Base-by-base conservation (phyloP, 345 rosid species). In the Arabidopsis suecica region DNA sequence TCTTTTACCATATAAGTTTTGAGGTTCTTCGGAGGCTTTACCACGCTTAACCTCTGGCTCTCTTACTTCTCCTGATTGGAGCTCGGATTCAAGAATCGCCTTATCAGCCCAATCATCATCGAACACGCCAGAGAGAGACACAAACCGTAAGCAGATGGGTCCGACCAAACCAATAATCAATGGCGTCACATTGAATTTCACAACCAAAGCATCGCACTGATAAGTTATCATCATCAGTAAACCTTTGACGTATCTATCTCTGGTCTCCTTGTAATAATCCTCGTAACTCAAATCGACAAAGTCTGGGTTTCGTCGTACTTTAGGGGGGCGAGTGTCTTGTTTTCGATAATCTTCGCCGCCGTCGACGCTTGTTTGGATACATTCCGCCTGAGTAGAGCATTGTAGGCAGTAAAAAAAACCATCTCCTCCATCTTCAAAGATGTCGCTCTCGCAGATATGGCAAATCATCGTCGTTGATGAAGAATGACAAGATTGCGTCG, bases 191-290 rank as follows among this genome's bases (percentile, higher is more conserved):
- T 75, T 78, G 20, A 89, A 84, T 69, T 83, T 81, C 53, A 83
- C 83, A 13, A 86, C 93, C 63, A 93, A 73, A 16, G 92, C 87
- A 76, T 86, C 93, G 40, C 93, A 91, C 66, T 93, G 96, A 64
- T 80, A 72, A 72, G 83, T 87, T 82, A 93, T 69, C 88, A 89
- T 87, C 82, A 83, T 69, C 75, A 87, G 88, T 81, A 93, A 20
- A 42, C 96, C 97, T 82, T 86, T 73, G 48, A 86, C 86, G 70
- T 93, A 90, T 81, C 89, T 81, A 51, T 83, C 82, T 83, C 91
- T 90, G 25, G 83, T 84, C 83, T 90, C 96, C 22, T 74, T 63
- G 76, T 84, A 88, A 73, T 82, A 93, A 51, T 84, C 88, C 85
- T 86, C 90, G 58, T 82, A 81, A 23, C 25, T 23, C 25, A 23